Evolutionary conservation across 805 yeast species (phyloP), one percentile per base, ranked within the genome.

Genomic region (Yarrowia sp.): DNA sequence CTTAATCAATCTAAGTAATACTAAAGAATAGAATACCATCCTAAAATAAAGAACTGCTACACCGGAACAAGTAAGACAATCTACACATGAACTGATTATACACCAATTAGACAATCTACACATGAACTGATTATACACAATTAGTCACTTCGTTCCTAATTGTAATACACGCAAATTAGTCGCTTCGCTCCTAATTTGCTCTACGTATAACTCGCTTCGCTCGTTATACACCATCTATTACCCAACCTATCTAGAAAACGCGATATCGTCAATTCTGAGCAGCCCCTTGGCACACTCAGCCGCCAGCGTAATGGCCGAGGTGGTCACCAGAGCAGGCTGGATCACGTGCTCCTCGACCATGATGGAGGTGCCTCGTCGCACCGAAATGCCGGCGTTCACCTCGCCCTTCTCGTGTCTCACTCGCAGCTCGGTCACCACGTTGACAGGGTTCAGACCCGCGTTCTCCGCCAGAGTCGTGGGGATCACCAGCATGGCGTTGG

Each of bases 231-330:
- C 61, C 61, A 45, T 55, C 61, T 55, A 55, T 58, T 22, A 22
- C 28, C 28, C 28, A 22, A 32, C 22, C 35, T 80, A 89, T 75
- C 96, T 85, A 76, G 96, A 87, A 75, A 95, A 90, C 44, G 97
- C 89, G 72, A 95, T 96, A 77, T 96, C 99, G 77, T 95, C 99
- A 73, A 95, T 95, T 78, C 99, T 88, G 76, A 95, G 82, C 69
- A 95, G 92, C 50, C 96, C 89, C 79, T 95, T 96, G 66, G 93
- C 98, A 69, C 96, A 89, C 80, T 95, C 99, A 18, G 98, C 88
- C 36, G 98, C 98, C 71, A 95, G 83, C 13, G 96, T 86, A 66
- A 95, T 87, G 58, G 98, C 97, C 77, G 97, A 90, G 17, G 95
- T 92, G 75, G 88, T 89, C 63, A 95, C 99, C 75, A 95, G 81